phyloP scores from a whole-genome alignment of 2,329 filamentous ascomycete genomes.

The Alternaria arborescens region DNA sequence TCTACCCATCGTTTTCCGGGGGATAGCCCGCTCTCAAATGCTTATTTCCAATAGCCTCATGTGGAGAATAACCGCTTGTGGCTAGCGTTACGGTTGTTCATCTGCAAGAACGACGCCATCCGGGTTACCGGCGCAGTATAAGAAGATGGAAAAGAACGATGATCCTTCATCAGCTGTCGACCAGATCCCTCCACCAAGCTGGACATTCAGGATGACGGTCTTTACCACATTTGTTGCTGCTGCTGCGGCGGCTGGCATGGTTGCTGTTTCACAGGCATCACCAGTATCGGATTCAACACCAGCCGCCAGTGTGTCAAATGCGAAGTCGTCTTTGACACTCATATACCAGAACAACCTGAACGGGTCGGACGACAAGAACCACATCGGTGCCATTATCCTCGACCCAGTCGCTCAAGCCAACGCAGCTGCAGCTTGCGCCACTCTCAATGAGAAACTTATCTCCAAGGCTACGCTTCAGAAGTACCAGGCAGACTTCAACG shows the following conservation, averaged over 20 bases:
- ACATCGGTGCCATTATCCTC: constrained; percentile 61
- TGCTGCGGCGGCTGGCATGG: constrained; percentile 29
- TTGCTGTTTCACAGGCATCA: constrained; percentile 26
- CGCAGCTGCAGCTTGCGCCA: constrained; percentile 56
- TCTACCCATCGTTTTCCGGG: constrained; percentile 36
- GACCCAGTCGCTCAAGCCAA: constrained; percentile 52
- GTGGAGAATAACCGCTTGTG: constrained; percentile 23
- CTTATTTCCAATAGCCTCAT: constrained; percentile 36
- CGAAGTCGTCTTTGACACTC: constrained; percentile 58
- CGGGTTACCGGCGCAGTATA: constrained; percentile 40
- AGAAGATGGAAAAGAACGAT: constrained; percentile 11
- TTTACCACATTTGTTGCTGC: constrained; percentile 35
- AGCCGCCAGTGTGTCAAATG: constrained; percentile 30
- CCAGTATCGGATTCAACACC: constrained; percentile 28
- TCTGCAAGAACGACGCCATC: constrained; percentile 27
- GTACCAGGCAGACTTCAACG: constrained; percentile 57
- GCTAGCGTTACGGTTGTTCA: constrained; percentile 27
- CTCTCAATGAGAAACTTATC: constrained; percentile 60
- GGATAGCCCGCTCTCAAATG: constrained; percentile 32
- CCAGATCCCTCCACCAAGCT: background rate
- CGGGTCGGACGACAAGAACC: constrained; percentile 61
- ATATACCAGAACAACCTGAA: constrained; percentile 66
- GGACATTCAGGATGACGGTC: constrained; percentile 29
- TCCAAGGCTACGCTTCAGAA: constrained; percentile 53
- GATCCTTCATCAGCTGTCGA: constrained; percentile 4